Conservation (phyloP, 2,329 filamentous ascomycete species). For the Fusarium robinianum region DNA sequence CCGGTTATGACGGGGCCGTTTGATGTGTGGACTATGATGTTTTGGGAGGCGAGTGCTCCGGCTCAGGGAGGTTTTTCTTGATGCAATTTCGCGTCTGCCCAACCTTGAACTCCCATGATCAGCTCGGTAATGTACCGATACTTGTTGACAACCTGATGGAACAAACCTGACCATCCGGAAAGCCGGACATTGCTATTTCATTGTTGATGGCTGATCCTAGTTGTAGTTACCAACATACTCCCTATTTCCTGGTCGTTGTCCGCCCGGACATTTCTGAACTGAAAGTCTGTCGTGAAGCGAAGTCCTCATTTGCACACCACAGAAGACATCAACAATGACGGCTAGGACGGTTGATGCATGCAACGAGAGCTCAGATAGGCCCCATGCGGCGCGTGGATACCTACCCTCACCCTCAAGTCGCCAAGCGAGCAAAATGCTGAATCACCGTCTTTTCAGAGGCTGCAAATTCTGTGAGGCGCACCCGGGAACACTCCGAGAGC, state of each 20-base stretch:
- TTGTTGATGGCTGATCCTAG: slow-evolving; percentile 4
- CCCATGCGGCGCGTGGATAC: slow-evolving; percentile 30
- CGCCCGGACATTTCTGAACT: too few species aligned
- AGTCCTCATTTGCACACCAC: slow-evolving; percentile 13
- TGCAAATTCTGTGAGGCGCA: slow-evolving; percentile 14
- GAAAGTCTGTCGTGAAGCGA: slow-evolving; percentile 11
- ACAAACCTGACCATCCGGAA: too few species aligned
- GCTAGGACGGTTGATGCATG: slow-evolving; percentile 30
- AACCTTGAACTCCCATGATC: slow-evolving; percentile 22
- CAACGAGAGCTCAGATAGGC: slow-evolving; percentile 22
- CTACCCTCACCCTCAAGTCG: slow-evolving; percentile 9
- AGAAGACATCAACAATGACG: slow-evolving; percentile 16
- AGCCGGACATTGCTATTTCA: slow-evolving; percentile 17
- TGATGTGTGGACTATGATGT: neutral
- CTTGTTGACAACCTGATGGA: too few species aligned
- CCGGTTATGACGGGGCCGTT: slow-evolving; percentile 10
- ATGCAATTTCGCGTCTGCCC: slow-evolving; percentile 34
- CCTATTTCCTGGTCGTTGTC: too few species aligned
- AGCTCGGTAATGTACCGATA: slow-evolving; percentile 35
- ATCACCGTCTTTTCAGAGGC: slow-evolving; percentile 10
- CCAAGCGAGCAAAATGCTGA: slow-evolving; percentile 15
- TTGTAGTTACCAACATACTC: slow-evolving; percentile 20
- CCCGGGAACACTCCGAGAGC: slow-evolving; percentile 21
- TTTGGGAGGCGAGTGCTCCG: too few species aligned
- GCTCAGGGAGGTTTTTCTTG: slow-evolving; percentile 13